Percentiles rank a stretch among this genome's conserved stretches.
These are phyloP conservation scores for Wickerhamia fluorescens DNA, from an alignment of 805 yeast genomes.

Conservation along the genomic window DNA sequence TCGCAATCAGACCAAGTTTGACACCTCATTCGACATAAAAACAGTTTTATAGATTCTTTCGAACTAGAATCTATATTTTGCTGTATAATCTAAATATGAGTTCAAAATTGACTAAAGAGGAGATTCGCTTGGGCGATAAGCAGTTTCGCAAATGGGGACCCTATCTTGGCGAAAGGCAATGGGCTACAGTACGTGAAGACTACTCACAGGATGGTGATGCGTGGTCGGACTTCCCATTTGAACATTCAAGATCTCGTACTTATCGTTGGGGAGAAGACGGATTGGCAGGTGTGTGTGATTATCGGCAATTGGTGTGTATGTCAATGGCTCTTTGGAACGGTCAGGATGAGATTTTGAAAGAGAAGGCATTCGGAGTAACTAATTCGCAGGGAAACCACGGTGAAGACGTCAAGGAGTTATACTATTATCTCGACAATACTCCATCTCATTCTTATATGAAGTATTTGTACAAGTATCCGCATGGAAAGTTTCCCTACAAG, in stretches of 20 bases:
- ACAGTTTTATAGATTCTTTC: too few relatives aligned
- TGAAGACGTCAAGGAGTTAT: conserved; percentile 85
- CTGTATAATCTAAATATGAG: too few relatives aligned
- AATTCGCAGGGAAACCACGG: conserved; percentile 96
- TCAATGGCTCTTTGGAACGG: conserved; percentile 92
- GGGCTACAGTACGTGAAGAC: conserved; percentile 77
- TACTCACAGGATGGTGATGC: conserved; percentile 84
- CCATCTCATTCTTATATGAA: conserved; percentile 93
- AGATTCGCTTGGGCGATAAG: conserved; percentile 27
- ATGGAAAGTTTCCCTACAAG: conserved; percentile 72
- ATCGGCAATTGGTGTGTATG: conserved; percentile 68
- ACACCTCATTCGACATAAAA: too few relatives aligned
- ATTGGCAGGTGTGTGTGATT: conserved; percentile 80
- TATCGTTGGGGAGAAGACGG: conserved; percentile 98
- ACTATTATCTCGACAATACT: conserved; percentile 82
- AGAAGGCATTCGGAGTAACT: conserved; percentile 79
- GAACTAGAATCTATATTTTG: too few relatives aligned
- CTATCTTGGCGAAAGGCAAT: conserved; percentile 74
- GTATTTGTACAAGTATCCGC: conserved; percentile 90
- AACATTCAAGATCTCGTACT: conserved; percentile 70
- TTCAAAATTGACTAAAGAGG: conserved; percentile 26
- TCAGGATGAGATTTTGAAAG: conserved; percentile 76
- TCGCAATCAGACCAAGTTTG: too few relatives aligned
- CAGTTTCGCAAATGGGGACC: conserved; percentile 66
- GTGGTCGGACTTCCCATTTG: conserved; percentile 84